Percentiles rank a stretch among this genome's conserved stretches.
These are phyloP conservation scores for Ambrosia hybrid DNA, from an alignment of 140 eudicot genomes.

Conservation along the genomic window DNA sequence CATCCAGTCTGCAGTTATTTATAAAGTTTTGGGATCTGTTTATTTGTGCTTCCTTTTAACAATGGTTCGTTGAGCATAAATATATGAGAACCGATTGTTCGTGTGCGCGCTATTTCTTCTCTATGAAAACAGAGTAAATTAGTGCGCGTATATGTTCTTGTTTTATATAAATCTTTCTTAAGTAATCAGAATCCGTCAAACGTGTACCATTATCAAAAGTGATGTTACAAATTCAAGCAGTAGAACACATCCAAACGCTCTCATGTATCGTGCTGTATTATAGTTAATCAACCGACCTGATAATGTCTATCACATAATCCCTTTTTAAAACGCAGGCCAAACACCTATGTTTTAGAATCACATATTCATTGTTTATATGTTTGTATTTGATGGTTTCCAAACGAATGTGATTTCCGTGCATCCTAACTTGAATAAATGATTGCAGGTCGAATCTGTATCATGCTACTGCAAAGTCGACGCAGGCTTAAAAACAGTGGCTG, in stretches of 20 bases:
- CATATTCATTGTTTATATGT: not conserved
- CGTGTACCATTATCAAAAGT: not conserved
- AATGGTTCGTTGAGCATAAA: slow-evolving; percentile 2
- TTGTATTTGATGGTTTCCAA: not conserved
- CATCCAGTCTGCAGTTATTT: not conserved
- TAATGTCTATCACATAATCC: too few species aligned
- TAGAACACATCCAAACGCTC: too few species aligned
- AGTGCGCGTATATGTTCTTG: not conserved
- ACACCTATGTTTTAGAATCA: too few species aligned
- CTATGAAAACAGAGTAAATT: slow-evolving; percentile 12
- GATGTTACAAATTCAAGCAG: too few species aligned
- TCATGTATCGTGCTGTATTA: too few species aligned
- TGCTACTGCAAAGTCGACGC: slow-evolving; percentile 95
- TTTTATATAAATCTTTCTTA: too few species aligned
- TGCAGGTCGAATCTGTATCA: slow-evolving; percentile 92
- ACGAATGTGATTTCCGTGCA: not conserved
- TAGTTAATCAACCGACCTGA: too few species aligned
- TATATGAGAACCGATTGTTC: slow-evolving; percentile 11
- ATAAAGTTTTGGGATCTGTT: slow-evolving; percentile 6
- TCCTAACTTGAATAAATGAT: slow-evolving; percentile 16
- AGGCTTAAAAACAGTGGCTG: slow-evolving; percentile 86
- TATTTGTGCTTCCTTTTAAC: slow-evolving; percentile 14
- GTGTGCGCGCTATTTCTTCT: not conserved
- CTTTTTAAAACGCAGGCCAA: too few species aligned
- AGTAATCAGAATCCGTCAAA: not conserved